These are phyloP conservation scores for Ilyonectria robusta DNA, from an alignment of 2,329 filamentous ascomycete genomes.

Conservation along the genomic window DNA sequence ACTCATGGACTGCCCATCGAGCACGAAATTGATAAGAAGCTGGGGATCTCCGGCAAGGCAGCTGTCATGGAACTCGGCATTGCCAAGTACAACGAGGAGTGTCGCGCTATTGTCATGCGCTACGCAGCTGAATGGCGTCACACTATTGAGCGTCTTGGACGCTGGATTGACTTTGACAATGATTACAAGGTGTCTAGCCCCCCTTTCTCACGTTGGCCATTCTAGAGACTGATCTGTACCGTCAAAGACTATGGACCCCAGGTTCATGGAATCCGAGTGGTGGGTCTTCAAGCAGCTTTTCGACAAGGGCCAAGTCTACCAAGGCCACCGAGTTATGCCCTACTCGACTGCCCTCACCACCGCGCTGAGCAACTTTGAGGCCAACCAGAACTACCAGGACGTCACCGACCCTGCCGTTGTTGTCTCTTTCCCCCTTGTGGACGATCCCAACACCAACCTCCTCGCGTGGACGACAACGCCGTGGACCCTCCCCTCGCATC, in stretches of 20 bases:
- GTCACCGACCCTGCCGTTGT: slow-evolving; percentile 92
- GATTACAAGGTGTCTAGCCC: slow-evolving; percentile 81
- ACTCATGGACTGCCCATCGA: slow-evolving; percentile 95
- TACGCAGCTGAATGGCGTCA: slow-evolving; percentile 89
- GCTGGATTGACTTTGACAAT: slow-evolving; percentile 98
- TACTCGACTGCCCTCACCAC: slow-evolving; percentile 94
- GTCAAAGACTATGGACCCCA: slow-evolving; percentile 87
- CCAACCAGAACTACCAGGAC: slow-evolving; percentile 95
- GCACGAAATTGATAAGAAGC: slow-evolving; percentile 97
- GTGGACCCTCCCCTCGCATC: slow-evolving; percentile 86
- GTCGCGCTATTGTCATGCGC: slow-evolving; percentile 92
- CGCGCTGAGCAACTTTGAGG: slow-evolving; percentile 92
- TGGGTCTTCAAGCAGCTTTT: slow-evolving; percentile 97
- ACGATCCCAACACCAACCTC: slow-evolving; percentile 81
- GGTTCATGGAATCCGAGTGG: slow-evolving; percentile 96
- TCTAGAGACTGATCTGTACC: slow-evolving; percentile 25
- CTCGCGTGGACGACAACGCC: slow-evolving; percentile 93
- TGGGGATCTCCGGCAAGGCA: slow-evolving; percentile 88
- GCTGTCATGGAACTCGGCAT: slow-evolving; percentile 90
- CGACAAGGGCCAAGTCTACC: slow-evolving; percentile 91
- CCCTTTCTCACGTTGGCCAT: no score
- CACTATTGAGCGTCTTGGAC: slow-evolving; percentile 89
- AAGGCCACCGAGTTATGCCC: slow-evolving; percentile 93
- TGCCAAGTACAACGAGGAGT: slow-evolving; percentile 91
- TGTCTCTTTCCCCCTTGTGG: slow-evolving; percentile 86